Conservation (phyloP, 352 stramenopile species). For the Pythium dissimile region DNA sequence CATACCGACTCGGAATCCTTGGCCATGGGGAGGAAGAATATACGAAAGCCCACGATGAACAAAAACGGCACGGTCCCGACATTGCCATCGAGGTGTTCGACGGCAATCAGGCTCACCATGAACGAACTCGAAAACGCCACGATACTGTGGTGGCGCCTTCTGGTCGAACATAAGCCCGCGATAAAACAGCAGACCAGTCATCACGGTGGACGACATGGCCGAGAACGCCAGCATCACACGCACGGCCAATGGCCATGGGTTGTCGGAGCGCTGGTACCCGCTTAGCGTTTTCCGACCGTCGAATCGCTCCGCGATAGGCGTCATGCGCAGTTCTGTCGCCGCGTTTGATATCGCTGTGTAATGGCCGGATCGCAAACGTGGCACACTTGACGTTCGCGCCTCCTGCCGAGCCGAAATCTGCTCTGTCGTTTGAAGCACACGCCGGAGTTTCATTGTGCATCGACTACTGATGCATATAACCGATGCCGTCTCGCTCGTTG, state of each 20-base stretch:
- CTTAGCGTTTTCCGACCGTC: not conserved
- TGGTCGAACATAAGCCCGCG: not conserved
- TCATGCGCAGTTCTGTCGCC: slow-evolving; percentile 1
- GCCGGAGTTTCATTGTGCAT: slow-evolving; percentile 13
- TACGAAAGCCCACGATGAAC: slow-evolving; percentile 22
- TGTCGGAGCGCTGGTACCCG: not conserved
- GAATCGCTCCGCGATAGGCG: not conserved
- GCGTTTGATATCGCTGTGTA: not conserved
- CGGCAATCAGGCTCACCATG: not conserved
- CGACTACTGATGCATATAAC: slow-evolving; percentile 24
- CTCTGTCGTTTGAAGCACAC: not conserved
- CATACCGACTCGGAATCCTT: not conserved
- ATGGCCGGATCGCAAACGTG: not conserved
- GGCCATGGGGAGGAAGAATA: slow-evolving; percentile 15
- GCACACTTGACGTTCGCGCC: not conserved
- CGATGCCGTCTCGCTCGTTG: slow-evolving; percentile 5
- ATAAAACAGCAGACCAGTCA: not conserved
- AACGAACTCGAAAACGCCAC: not conserved
- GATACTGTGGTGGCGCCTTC: not conserved
- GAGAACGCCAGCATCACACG: not conserved
- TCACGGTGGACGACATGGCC: not conserved
- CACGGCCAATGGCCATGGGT: too few relatives aligned
- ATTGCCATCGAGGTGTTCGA: slow-evolving; percentile 7
- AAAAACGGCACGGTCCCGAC: slow-evolving; percentile 5
- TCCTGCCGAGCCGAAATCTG: too few relatives aligned